Base-by-base conservation (phyloP, 108 stramenopile species). In the Cyclostephanos tholiformis region DNA sequence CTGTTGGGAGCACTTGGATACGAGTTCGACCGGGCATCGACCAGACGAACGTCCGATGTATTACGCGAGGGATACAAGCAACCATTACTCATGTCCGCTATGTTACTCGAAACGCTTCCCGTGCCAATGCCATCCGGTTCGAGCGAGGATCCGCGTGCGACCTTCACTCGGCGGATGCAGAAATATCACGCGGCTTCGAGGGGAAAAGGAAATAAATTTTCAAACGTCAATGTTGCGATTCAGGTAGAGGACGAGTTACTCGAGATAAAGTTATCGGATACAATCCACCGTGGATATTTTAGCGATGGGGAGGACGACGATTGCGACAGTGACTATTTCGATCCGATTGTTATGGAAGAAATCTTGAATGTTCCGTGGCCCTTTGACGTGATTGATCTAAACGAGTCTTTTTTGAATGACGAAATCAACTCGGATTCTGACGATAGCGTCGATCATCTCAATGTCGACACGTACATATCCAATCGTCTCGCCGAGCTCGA, bases 281-380 rank as follows among this genome's bases (percentile, higher is more conserved):
- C 63, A 13, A 69, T 82, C 35, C 74, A 82, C 55, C 29, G 43
- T 49, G 64, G 74, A 55, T 82, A 70, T 61, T 44, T 25, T 11
- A 36, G 52, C 61, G 10, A 19, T 39, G 52, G 8, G 16, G 73
- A 64, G 10, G 69, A 75, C 19, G 46, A 67, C 29, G n/a, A n/a
- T n/a, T 9, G 50, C 41, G 71, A 62, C 19, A 61, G 14, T 30
- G 74, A 82, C 30, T 39, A 59, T 57, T 82, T 75, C 22, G 74
- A 75, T 44, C 74, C 80, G 14, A 71, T 82, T 25, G 80, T 82
- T 46, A 46, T 82, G 27, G 80, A 82, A 30, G 80, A 75, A 82
- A 51, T 82, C 2, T 38, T 75, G 43, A 82, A 70, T 35, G 69
- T 82, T 11, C 80, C 80, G 14, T 82, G 80, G 80, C 80, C 80